Evolutionary conservation across 2,329 filamentous ascomycete species (phyloP), one percentile per base, ranked within the genome.

Genomic region (Phyllachora maydis): DNA sequence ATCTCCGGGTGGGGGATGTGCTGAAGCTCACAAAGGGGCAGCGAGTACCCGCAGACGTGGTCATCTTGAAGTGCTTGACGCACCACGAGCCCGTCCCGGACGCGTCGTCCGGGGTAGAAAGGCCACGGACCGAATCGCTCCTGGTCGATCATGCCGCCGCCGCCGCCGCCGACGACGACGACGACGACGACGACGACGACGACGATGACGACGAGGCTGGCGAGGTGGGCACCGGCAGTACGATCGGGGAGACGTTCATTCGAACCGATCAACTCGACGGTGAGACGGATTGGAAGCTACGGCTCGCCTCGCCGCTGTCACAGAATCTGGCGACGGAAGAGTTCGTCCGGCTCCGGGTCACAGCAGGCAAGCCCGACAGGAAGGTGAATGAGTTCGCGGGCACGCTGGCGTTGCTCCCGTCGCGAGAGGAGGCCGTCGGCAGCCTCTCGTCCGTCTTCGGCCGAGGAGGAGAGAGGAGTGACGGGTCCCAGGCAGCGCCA

Each of bases 251-350:
- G 48, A 85, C 85, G 0, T 98, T 98, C 39, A 95, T 98, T 40
- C 67, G 88, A 29, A 98, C 90, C 2, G 88, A 98, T 46, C 88
- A 98, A 42, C 60, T 98, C 7, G 88, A 98, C 39, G 88, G 88
- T 35, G 88, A 98, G 50, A 98, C 88, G 0, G 88, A 98, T 41
- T 98, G 88, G 90, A 98, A 98, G 49, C 55, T 98, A 27, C 72
- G 90, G 15, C 49, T 95, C 17, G 82, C 88, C 2, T 88, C 82
- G 8, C 68, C 78, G 0, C 49, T 95, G 14, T 85, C 83, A 1
- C 88, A 98, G 40, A 63, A 56, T n/a, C 53, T 98, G 11, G 50
- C 69, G 0, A 50, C 71, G 1, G 64, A 66, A 21, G 78, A 92
- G 33, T 70, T 92, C 31, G 58, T 69, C 24, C 58, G 66, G 11